Conservation (phyloP, 2,329 filamentous ascomycete genomes). For the Oidium heveae region DNA sequence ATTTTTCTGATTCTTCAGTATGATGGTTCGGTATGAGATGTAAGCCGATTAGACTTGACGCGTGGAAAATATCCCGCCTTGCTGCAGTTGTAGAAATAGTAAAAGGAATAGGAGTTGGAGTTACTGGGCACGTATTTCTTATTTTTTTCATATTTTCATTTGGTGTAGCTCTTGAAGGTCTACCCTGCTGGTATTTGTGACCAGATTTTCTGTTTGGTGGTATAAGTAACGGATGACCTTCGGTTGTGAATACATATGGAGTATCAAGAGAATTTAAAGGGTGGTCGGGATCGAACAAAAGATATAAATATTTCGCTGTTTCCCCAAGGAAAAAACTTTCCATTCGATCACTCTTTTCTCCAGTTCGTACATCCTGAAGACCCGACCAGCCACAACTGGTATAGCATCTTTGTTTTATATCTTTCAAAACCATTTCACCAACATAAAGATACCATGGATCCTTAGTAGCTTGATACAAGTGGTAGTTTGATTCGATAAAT, state of each 20-base stretch:
- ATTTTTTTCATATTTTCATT: constrained; percentile 1
- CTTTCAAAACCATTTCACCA: constrained; percentile 79
- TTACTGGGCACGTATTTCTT: constrained; percentile 37
- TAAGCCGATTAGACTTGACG: constrained; percentile 59
- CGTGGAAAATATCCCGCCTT: constrained; percentile 64
- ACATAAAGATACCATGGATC: constrained; percentile 94
- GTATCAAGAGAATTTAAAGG: constrained; percentile 70
- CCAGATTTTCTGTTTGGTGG: constrained; percentile 25
- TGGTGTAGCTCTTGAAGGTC: constrained; percentile 11
- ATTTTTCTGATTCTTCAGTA: neutral
- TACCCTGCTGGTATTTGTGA: neutral
- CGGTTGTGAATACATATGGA: constrained; percentile 81
- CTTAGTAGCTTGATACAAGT: constrained; percentile 76
- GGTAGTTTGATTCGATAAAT: constrained; percentile 91
- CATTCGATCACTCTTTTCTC: constrained; percentile 83
- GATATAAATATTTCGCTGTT: constrained; percentile 83
- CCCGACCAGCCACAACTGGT: constrained; percentile 85
- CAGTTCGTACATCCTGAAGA: constrained; percentile 55
- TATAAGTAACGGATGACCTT: constrained; percentile 80
- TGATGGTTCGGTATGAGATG: constrained; percentile 49
- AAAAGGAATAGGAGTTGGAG: constrained; percentile 33
- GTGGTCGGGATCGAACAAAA: constrained; percentile 69
- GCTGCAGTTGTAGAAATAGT: constrained; percentile 59
- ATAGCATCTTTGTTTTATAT: constrained; percentile 74
- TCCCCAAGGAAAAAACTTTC: constrained; percentile 97